phyloP scores from a whole-genome alignment of 148 eudicot genomes.

The Heliosperma pusillum region DNA sequence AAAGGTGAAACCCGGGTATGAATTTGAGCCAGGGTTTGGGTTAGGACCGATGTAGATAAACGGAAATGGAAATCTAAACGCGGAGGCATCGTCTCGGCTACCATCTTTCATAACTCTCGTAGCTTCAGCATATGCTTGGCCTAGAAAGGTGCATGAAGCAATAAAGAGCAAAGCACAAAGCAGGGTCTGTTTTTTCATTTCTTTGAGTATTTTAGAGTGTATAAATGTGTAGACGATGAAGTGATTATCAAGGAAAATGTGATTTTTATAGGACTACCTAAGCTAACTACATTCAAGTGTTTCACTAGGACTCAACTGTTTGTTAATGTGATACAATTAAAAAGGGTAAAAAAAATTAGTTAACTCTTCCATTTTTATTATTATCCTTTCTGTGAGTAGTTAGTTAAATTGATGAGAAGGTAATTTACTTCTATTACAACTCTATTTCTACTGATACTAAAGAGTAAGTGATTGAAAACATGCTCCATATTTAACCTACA shows the following conservation, averaged over 20 bases:
- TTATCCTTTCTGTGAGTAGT: too few species aligned
- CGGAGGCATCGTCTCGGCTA: not conserved
- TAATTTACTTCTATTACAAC: not conserved
- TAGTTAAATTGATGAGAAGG: not conserved
- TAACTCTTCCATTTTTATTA: too few species aligned
- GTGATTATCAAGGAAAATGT: not conserved
- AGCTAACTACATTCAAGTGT: not conserved
- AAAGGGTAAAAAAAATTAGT: too few species aligned
- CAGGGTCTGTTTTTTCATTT: slow-evolving; percentile 7
- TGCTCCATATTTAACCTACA: too few species aligned
- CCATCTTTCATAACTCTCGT: not conserved
- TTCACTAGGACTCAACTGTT: not conserved
- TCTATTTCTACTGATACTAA: not conserved
- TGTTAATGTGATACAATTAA: too few species aligned
- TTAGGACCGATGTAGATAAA: not conserved
- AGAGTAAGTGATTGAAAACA: not conserved
- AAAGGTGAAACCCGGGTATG: not conserved
- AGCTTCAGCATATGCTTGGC: slow-evolving; percentile 2
- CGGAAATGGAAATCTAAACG: not conserved
- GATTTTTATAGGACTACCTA: not conserved
- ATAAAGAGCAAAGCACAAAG: slow-evolving; percentile 13
- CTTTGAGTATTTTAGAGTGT: not conserved
- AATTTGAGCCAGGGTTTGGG: not conserved
- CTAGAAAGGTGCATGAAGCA: slow-evolving; percentile 13
- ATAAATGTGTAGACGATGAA: not conserved